These are phyloP conservation scores for Boletus sensibilis DNA, from an alignment of 768 basidiomycete genomes.

Conservation along the genomic window DNA sequence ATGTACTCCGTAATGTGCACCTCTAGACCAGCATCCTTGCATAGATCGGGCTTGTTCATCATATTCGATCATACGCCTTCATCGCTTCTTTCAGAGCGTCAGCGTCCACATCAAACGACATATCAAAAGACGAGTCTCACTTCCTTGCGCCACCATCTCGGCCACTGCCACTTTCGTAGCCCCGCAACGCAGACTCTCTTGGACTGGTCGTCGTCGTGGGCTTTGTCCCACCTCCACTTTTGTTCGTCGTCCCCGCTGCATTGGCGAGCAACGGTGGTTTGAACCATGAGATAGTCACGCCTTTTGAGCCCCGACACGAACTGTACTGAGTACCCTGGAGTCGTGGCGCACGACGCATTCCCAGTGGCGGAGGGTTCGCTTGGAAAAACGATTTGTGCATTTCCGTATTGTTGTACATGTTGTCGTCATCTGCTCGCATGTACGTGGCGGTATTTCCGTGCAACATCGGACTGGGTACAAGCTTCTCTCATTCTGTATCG, in stretches of 20 bases:
- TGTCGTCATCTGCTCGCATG: conserved; percentile 19
- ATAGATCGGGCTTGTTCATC: too few relatives aligned
- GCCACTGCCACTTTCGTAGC: background rate
- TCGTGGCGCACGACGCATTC: conserved; percentile 29
- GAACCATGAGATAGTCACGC: conserved; percentile 21
- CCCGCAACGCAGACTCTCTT: background rate
- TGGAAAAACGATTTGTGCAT: conserved; percentile 22
- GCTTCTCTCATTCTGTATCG: conserved; percentile 17
- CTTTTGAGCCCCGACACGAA: conserved; percentile 22
- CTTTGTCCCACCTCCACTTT: conserved; percentile 2
- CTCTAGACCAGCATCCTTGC: too few relatives aligned
- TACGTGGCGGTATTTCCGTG: conserved; percentile 1
- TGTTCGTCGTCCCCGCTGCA: background rate
- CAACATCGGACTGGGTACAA: background rate
- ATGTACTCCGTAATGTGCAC: background rate
- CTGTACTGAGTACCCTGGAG: conserved; percentile 19
- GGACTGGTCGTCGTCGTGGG: background rate
- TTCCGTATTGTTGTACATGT: conserved; percentile 1
- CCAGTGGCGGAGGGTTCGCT: conserved; percentile 9
- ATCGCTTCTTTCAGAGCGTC: conserved; percentile 33
- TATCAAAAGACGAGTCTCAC: conserved; percentile 31
- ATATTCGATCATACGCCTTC: conserved; percentile 26
- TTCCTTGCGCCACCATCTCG: background rate
- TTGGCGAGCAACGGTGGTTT: conserved; percentile 1
- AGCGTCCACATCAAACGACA: conserved; percentile 31